Conservation (phyloP, 768 basidiomycete species). For the Steccherinum ochraceum region DNA sequence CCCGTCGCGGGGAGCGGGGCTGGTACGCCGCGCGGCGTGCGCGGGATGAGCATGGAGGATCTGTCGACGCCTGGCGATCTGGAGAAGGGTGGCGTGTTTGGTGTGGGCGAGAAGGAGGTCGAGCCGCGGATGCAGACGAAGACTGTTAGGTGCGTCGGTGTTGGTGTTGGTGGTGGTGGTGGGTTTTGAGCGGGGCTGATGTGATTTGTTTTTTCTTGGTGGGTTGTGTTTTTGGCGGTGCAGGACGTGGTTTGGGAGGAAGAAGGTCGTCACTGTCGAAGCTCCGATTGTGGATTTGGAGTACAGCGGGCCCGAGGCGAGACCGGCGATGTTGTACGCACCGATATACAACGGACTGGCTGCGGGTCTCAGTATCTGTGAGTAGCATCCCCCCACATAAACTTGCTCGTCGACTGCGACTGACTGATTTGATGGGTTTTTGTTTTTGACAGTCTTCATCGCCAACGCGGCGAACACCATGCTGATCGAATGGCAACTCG, state of each 20-base stretch:
- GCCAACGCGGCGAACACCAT: slow-evolving; percentile 59
- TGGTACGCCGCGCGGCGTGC: slow-evolving; percentile 23
- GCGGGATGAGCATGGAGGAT: slow-evolving; percentile 17
- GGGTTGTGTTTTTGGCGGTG: background rate
- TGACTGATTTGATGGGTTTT: too few relatives aligned
- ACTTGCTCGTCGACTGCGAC: background rate
- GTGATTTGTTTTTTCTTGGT: background rate
- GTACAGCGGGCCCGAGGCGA: slow-evolving; percentile 23
- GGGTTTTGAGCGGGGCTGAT: too few relatives aligned
- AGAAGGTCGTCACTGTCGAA: slow-evolving; percentile 32
- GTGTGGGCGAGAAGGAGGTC: slow-evolving; percentile 10
- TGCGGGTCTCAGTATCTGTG: slow-evolving; percentile 26
- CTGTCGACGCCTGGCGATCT: slow-evolving; percentile 14
- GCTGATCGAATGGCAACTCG: slow-evolving; percentile 46
- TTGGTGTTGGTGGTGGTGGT: too few relatives aligned
- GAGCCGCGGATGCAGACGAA: slow-evolving; percentile 15
- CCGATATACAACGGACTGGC: slow-evolving; percentile 30
- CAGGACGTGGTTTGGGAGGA: slow-evolving; percentile 55
- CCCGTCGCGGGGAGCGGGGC: slow-evolving; percentile 9
- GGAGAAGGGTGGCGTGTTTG: slow-evolving; percentile 12
- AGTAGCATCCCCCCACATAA: slow-evolving; percentile 8
- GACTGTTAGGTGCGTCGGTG: slow-evolving; percentile 6
- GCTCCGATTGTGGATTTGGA: slow-evolving; percentile 20
- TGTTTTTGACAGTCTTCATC: slow-evolving; percentile 45
- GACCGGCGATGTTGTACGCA: slow-evolving; percentile 30